A percentile compares a stretch with the other conserved stretches of the same genome.
Evolutionary conservation across 2,329 filamentous ascomycete species (phyloP).

Genomic region (Cercospora citrullina): DNA sequence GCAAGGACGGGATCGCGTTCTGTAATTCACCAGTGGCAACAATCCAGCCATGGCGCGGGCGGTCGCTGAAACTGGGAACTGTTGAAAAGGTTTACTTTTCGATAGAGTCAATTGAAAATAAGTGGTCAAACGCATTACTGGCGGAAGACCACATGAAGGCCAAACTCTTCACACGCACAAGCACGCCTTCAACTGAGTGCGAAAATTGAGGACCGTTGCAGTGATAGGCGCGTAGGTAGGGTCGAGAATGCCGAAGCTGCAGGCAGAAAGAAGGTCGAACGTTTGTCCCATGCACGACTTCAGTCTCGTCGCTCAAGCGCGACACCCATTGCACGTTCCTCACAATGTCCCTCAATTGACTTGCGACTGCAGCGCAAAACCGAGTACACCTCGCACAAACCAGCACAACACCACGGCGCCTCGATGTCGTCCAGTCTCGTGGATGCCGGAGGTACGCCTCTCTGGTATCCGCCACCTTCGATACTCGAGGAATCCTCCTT

Average conservation of each 20-base stretch:
- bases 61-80: not conserved
- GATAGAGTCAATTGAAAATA: not conserved
- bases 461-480: slow-evolving; percentile 1
- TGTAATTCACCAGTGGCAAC: not conserved
- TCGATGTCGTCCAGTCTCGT: not conserved
- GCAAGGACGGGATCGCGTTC: not conserved
- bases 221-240: not conserved
- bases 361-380: not conserved
- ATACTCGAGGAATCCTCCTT: slow-evolving; percentile 15
- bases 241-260: not conserved
- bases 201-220: not conserved
- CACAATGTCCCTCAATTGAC: not conserved
- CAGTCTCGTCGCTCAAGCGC: not conserved
- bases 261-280: not conserved
- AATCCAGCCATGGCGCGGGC: not conserved
- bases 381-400: not conserved
- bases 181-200: not conserved
- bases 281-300: not conserved
- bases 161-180: not conserved
- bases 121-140: not conserved
- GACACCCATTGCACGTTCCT: not conserved
- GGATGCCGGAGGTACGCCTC: slow-evolving; percentile 14
- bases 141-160: not conserved
- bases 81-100: not conserved
- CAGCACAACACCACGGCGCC: not conserved